Evolutionary conservation across 2,329 filamentous ascomycete genomes (phyloP).

Genomic region (Elsinoe australis): DNA sequence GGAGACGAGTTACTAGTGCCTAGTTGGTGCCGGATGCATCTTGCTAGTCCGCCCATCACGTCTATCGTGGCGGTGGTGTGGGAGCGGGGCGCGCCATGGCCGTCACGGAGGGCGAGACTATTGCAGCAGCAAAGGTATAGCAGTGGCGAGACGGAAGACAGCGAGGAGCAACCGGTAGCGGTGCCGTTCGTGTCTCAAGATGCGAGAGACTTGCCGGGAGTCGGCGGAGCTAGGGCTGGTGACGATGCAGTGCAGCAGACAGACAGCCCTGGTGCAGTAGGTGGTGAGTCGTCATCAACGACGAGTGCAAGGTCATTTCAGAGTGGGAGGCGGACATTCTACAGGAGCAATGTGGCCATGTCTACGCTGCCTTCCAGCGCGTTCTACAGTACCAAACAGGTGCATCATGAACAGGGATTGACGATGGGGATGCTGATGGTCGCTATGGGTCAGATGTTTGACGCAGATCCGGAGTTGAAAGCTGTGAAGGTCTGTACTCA

Average conservation of each 20-base stretch:
- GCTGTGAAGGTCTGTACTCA: conserved; percentile 14
- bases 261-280: neutral
- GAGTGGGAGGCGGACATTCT: conserved; percentile 2
- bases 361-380: conserved; percentile 21
- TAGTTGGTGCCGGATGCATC: conserved; percentile 20
- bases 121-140: too few species aligned
- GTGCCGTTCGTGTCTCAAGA: too few species aligned
- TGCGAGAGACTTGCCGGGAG: too few species aligned
- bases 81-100: neutral
- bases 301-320: neutral
- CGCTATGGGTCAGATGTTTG: conserved; percentile 26
- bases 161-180: too few species aligned
- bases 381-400: conserved; percentile 12
- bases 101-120: neutral
- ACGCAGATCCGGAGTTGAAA: neutral
- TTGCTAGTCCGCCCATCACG: conserved; percentile 7
- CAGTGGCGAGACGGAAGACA: too few species aligned
- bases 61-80: conserved; percentile 4
- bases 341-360: conserved; percentile 17
- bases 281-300: neutral
- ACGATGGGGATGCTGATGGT: conserved; percentile 15
- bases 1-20: too few species aligned
- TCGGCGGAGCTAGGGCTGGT: too few species aligned
- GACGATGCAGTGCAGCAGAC: neutral
- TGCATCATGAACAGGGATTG: conserved; percentile 1